Evolutionary conservation across 345 rosid genomes (phyloP).

Genomic region (Ceriops decandra): DNA sequence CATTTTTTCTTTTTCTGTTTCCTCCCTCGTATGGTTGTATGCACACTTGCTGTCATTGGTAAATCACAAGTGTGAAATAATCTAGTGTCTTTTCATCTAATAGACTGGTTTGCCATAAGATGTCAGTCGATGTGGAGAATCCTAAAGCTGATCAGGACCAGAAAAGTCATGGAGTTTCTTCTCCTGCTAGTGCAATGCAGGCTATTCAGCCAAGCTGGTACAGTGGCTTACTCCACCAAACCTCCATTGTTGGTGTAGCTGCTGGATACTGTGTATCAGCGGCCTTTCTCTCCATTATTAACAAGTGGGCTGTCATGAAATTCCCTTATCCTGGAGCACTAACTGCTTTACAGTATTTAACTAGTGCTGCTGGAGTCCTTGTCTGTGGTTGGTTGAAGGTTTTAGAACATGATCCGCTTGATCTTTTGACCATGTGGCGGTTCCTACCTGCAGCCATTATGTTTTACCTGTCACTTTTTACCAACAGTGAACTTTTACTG

Average conservation of each 20-base stretch:
- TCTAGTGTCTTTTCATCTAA: neutral
- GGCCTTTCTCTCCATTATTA: conserved; percentile 89
- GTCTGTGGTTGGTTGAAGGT: conserved; percentile 54
- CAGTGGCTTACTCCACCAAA: conserved; percentile 45
- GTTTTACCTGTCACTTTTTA: conserved; percentile 85
- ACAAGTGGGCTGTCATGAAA: conserved; percentile 96
- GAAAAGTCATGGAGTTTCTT: conserved; percentile 18
- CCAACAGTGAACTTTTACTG: conserved; percentile 93
- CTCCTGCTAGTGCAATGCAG: conserved; percentile 12
- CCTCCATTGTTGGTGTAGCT: conserved; percentile 72
- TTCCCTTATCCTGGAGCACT: conserved; percentile 96
- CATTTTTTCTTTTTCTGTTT: too few species aligned
- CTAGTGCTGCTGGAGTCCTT: conserved; percentile 80
- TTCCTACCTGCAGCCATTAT: conserved; percentile 93
- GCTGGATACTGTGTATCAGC: conserved; percentile 92
- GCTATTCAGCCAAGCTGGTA: conserved; percentile 35
- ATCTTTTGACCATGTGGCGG: conserved; percentile 81
- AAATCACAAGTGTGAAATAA: neutral
- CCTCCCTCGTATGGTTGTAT: too few species aligned
- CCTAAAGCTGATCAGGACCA: conserved; percentile 26
- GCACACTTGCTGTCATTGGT: too few species aligned
- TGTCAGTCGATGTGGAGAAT: conserved; percentile 42
- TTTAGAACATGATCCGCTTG: conserved; percentile 64
- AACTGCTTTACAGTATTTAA: conserved; percentile 87
- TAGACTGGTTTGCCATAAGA: conserved; percentile 1